Percentiles rank a stretch among this genome's conserved stretches.
Evolutionary conservation across 2,329 filamentous ascomycete species (phyloP).

Genomic region (Arthrobotrys entomopaga): DNA sequence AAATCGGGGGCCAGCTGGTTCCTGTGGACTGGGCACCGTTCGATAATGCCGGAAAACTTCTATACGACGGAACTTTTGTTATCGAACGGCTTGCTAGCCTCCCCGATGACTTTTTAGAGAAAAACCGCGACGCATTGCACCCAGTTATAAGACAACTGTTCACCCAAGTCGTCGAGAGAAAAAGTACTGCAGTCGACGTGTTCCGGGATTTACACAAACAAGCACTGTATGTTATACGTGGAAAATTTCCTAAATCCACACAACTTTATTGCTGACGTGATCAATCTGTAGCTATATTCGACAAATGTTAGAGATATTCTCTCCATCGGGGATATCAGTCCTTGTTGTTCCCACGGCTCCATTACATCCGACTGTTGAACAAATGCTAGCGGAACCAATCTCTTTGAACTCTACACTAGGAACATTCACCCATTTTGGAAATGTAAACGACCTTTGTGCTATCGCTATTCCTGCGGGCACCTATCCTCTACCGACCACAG

Average conservation of each 20-base stretch:
- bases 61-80: slow-evolving; percentile 70
- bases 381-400: slow-evolving; percentile 67
- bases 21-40: slow-evolving; percentile 66
- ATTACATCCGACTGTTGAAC: slow-evolving; percentile 66
- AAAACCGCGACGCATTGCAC: slow-evolving; percentile 64
- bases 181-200: slow-evolving; percentile 64
- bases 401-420: slow-evolving; percentile 68
- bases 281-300: slow-evolving; percentile 61
- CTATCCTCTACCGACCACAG: slow-evolving; percentile 57
- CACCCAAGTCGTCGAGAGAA: slow-evolving; percentile 61
- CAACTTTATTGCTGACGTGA: neutral
- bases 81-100: slow-evolving; percentile 67
- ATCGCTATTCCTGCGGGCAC: slow-evolving; percentile 67
- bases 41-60: slow-evolving; percentile 67
- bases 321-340: slow-evolving; percentile 63
- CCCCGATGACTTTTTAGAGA: slow-evolving; percentile 61
- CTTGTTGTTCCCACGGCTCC: slow-evolving; percentile 70
- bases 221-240: slow-evolving; percentile 59
- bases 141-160: slow-evolving; percentile 66
- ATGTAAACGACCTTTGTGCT: slow-evolving; percentile 70
- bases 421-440: slow-evolving; percentile 71
- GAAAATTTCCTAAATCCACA: slow-evolving; percentile 3
- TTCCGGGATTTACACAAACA: slow-evolving; percentile 66
- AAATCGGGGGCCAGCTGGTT: slow-evolving; percentile 63
- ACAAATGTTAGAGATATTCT: slow-evolving; percentile 63